These are phyloP conservation scores for Neoscytalidium dimidiatum DNA, from an alignment of 2,329 filamentous ascomycete species.

Conservation along the genomic window DNA sequence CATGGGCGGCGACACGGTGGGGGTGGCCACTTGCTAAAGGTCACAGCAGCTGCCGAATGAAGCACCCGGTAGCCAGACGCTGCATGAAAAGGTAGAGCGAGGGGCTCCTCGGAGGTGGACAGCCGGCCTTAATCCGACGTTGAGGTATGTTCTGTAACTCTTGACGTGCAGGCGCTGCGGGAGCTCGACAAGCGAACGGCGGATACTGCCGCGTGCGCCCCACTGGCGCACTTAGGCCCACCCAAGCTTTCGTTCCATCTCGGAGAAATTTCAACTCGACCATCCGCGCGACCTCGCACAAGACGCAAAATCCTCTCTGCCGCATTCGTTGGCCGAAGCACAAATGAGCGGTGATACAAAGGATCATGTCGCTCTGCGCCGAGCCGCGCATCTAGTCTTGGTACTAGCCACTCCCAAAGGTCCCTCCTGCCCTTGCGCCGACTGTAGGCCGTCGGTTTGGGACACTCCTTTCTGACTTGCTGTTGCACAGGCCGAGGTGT, in stretches of 20 bases:
- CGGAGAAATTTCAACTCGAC: slow-evolving; percentile 11
- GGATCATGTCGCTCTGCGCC: slow-evolving; percentile 36
- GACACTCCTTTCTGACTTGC: slow-evolving; percentile 4
- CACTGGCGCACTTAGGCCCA: not conserved
- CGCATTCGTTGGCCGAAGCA: slow-evolving; percentile 4
- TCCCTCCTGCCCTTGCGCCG: slow-evolving; percentile 26
- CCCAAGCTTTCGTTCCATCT: not conserved
- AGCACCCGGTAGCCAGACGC: not conserved
- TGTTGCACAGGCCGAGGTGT: slow-evolving; percentile 52
- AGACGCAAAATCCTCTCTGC: not conserved
- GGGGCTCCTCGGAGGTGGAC: not conserved
- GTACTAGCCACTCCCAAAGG: slow-evolving; percentile 55
- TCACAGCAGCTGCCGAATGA: not conserved
- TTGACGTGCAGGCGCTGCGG: slow-evolving; percentile 14
- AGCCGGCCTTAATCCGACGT: not conserved
- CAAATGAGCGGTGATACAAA: slow-evolving; percentile 22
- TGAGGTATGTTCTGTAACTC: slow-evolving; percentile 5
- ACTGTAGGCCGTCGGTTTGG: not conserved
- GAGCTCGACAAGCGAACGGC: slow-evolving; percentile 5
- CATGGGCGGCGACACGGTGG: slow-evolving; percentile 26
- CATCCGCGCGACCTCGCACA: slow-evolving; percentile 1
- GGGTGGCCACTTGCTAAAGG: not conserved
- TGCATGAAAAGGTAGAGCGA: not conserved
- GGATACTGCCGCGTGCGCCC: slow-evolving; percentile 13
- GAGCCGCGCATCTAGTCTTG: slow-evolving; percentile 46